Evolutionary conservation across 2,329 filamentous ascomycete species (phyloP).

Genomic region (Aspergillus quadrilineatus): DNA sequence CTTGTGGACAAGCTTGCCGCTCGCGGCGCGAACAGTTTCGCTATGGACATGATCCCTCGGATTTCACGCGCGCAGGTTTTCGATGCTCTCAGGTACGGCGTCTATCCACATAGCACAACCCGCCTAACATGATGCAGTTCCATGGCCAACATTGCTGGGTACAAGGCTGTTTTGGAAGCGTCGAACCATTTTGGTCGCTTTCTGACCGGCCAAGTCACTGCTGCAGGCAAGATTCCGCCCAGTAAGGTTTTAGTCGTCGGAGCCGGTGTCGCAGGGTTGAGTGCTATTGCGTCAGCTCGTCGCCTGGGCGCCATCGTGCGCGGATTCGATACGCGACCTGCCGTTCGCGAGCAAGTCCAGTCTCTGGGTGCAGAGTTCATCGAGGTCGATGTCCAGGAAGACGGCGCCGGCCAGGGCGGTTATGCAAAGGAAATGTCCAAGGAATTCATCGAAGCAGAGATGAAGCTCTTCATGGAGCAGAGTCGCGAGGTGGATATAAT

Average conservation of each 20-base stretch:
- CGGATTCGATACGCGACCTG: constrained; percentile 87
- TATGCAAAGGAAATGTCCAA: constrained; percentile 95
- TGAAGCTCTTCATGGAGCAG: constrained; percentile 88
- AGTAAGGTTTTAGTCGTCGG: constrained; percentile 90
- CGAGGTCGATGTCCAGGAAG: constrained; percentile 80
- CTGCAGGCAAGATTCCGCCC: constrained; percentile 82
- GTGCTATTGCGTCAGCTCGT: constrained; percentile 81
- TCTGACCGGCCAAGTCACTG: constrained; percentile 84
- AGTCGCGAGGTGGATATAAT: constrained; percentile 87
- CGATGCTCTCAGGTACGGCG: constrained; percentile 63
- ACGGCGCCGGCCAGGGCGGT: constrained; percentile 78
- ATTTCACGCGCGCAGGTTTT: constrained; percentile 88
- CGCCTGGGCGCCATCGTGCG: constrained; percentile 86
- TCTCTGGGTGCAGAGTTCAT: constrained; percentile 88
- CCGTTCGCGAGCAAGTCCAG: constrained; percentile 83
- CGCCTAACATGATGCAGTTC: constrained; percentile 54
- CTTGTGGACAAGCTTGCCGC: constrained; percentile 71
- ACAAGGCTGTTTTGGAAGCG: constrained; percentile 86
- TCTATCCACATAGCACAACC: neutral
- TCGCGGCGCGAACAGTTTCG: constrained; percentile 72
- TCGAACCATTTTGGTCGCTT: constrained; percentile 88
- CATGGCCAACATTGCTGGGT: constrained; percentile 93
- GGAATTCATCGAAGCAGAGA: constrained; percentile 88
- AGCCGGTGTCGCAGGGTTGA: constrained; percentile 83
- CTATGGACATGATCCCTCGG: constrained; percentile 90